Percentiles rank a stretch among this genome's conserved stretches.
Evolutionary conservation across 495 filamentous ascomycete genomes (phyloP).

Genomic region (Lepraria neglecta): DNA sequence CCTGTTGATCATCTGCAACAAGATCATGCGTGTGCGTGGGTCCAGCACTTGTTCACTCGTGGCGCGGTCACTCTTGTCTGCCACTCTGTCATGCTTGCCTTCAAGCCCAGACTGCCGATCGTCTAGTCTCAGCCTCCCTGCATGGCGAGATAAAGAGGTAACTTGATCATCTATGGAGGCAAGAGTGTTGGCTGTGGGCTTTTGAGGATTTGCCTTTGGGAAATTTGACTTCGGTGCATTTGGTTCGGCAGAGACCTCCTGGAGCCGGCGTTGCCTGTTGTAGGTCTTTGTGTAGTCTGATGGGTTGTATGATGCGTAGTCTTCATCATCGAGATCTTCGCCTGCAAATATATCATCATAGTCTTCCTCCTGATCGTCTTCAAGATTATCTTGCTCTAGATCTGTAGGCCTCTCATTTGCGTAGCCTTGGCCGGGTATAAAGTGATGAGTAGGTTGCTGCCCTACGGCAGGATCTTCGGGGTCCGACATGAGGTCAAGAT

Average conservation of each 20-base stretch:
- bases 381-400: conserved; percentile 30
- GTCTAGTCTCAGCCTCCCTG: conserved; percentile 81
- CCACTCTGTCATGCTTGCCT: conserved; percentile 45
- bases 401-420: conserved; percentile 34
- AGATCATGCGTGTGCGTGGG: conserved; percentile 86
- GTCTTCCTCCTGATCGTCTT: conserved; percentile 46
- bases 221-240: conserved; percentile 50
- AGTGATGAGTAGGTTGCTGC: conserved; percentile 45
- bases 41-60: conserved; percentile 92
- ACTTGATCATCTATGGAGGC: conserved; percentile 83
- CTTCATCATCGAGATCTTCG: conserved; percentile 52
- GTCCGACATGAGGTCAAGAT: conserved; percentile 25
- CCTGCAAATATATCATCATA: conserved; percentile 55
- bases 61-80: conserved; percentile 84
- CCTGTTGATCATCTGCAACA: conserved; percentile 90
- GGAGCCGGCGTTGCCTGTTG: conserved; percentile 69
- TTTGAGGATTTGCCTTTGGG: conserved; percentile 77
- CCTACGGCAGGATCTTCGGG: conserved; percentile 39
- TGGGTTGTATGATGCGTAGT: conserved; percentile 52
- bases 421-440: conserved; percentile 52
- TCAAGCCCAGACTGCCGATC: conserved; percentile 51
- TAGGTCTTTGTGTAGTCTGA: conserved; percentile 80
- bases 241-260: conserved; percentile 53
- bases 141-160: conserved; percentile 73
- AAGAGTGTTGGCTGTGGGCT: conserved; percentile 71